Percentiles rank a stretch among this genome's conserved stretches.
phyloP scores from a whole-genome alignment of 140 eudicot genomes.

The Stevia rebaudiana region DNA sequence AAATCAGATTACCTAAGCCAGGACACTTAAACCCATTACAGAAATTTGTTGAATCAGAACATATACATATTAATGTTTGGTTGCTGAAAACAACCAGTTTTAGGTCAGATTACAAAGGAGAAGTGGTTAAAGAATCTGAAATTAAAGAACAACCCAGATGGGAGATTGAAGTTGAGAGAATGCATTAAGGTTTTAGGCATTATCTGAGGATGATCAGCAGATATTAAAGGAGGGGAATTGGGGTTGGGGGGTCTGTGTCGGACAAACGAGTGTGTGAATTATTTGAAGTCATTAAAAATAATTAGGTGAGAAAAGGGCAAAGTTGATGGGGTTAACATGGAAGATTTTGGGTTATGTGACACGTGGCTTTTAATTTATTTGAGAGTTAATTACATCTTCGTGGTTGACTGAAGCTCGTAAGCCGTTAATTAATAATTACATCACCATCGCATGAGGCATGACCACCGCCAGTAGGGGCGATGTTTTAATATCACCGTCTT shows the following conservation, averaged over 20 bases:
- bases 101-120: background rate
- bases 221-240: background rate
- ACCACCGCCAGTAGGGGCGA: too few species aligned
- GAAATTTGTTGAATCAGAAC: background rate
- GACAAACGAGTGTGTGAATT: conserved; percentile 7
- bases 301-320: conserved; percentile 32
- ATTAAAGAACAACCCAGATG: background rate
- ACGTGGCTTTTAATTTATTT: conserved; percentile 13
- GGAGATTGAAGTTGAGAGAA: conserved; percentile 18
- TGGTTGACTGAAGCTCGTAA: too few species aligned
- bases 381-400: too few species aligned
- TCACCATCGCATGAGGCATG: too few species aligned
- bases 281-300: conserved; percentile 18
- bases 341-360: conserved; percentile 15
- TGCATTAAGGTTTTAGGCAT: conserved; percentile 23
- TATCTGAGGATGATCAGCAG: conserved; percentile 21
- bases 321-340: conserved; percentile 14
- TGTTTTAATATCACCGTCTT: too few species aligned
- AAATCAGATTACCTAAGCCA: background rate
- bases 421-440: too few species aligned
- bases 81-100: background rate
- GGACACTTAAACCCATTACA: background rate
- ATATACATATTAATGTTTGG: background rate
- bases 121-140: background rate
- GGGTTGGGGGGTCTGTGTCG: background rate